Evolutionary conservation across 345 rosid genomes (phyloP).

Genomic region (Camelina neglecta): DNA sequence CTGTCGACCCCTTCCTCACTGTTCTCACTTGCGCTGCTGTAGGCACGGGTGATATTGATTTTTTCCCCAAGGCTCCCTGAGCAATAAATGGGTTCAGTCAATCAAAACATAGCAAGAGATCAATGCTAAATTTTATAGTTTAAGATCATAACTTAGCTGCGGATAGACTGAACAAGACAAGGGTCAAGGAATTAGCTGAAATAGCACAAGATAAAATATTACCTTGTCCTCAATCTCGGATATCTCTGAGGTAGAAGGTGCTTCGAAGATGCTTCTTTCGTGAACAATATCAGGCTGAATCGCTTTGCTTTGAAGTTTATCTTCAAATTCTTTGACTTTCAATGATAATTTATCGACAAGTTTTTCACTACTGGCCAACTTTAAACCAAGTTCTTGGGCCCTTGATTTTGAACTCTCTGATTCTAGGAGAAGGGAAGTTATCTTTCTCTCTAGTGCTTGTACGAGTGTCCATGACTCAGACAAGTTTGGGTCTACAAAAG

Average conservation of each 20-base stretch:
- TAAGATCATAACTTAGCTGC: constrained; percentile 18
- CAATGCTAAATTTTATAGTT: constrained; percentile 3
- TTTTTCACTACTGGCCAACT: constrained; percentile 74
- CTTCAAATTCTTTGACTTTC: constrained; percentile 69
- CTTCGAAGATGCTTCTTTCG: constrained; percentile 78
- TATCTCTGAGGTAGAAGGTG: constrained; percentile 76
- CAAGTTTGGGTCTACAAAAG: constrained; percentile 49
- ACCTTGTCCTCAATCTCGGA: constrained; percentile 89
- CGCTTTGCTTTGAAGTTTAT: constrained; percentile 53
- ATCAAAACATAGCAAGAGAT: constrained; percentile 4
- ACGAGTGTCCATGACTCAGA: constrained; percentile 50
- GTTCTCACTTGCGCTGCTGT: constrained; percentile 81
- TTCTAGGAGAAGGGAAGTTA: constrained; percentile 56
- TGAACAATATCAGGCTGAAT: constrained; percentile 61
- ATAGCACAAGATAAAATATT: constrained; percentile 24
- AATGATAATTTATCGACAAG: constrained; percentile 61
- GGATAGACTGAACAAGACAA: neutral
- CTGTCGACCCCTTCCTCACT: constrained; percentile 80
- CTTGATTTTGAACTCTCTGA: constrained; percentile 62
- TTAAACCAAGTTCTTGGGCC: constrained; percentile 63
- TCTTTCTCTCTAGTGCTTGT: constrained; percentile 59
- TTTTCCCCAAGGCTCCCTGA: constrained; percentile 66
- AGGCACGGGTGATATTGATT: constrained; percentile 56
- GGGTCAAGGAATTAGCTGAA: constrained; percentile 8
- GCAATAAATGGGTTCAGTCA: constrained; percentile 23